Evolutionary conservation across 371 early-diverging fungal species (phyloP).

Genomic region (Chytridiales sp.): DNA sequence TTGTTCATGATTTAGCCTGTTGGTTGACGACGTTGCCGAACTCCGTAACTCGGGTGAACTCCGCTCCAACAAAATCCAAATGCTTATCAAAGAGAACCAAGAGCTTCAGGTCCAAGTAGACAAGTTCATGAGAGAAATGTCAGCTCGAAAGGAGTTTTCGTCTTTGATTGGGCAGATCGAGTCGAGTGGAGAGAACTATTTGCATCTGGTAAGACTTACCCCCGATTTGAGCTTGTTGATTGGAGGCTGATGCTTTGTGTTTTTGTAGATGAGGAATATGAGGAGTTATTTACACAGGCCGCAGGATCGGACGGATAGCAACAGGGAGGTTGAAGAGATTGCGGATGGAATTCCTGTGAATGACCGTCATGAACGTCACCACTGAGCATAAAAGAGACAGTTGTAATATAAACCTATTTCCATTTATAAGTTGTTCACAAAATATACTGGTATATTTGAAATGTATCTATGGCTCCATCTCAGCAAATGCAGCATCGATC

Average conservation of each 20-base stretch:
- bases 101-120: slow-evolving; percentile 34
- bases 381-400: too few species aligned
- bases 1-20: slow-evolving; percentile 22
- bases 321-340: slow-evolving; percentile 17
- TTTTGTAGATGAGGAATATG: slow-evolving; percentile 25
- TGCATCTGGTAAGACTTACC: slow-evolving; percentile 27
- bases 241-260: not conserved
- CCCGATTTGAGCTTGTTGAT: too few species aligned
- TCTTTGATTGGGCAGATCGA: slow-evolving; percentile 36
- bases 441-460: too few species aligned
- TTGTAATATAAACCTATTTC: too few species aligned
- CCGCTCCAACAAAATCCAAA: slow-evolving; percentile 18
- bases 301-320: slow-evolving; percentile 2
- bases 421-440: too few species aligned
- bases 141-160: slow-evolving; percentile 29
- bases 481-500: slow-evolving; percentile 27
- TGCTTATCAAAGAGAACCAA: slow-evolving; percentile 32
- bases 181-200: slow-evolving; percentile 35
- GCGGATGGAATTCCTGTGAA: slow-evolving; percentile 4
- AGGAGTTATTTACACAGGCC: slow-evolving; percentile 23
- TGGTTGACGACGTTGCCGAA: slow-evolving; percentile 45
- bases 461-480: slow-evolving; percentile 28
- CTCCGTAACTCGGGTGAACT: slow-evolving; percentile 34
- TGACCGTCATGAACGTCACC: too few species aligned
- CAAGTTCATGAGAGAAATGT: slow-evolving; percentile 29